Evolutionary conservation across 169 alveolate species (phyloP).

Genomic region (Babesia gibsoni): DNA sequence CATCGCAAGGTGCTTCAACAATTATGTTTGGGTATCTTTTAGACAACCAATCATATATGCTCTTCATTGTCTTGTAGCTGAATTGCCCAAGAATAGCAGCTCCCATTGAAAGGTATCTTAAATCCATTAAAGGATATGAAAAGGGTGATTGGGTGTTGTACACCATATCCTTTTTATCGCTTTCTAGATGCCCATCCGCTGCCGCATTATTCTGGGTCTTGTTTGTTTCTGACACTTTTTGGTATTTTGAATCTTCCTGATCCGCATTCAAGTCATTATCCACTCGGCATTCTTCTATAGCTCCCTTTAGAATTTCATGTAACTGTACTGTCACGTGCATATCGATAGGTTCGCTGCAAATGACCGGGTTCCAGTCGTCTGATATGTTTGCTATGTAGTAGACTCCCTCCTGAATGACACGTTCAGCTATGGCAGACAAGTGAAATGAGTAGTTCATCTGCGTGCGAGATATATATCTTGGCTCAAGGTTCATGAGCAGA

Average conservation of each 20-base stretch:
- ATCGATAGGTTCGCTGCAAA: conserved; percentile 21
- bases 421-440: conserved; percentile 33
- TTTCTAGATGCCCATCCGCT: no score
- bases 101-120: not conserved
- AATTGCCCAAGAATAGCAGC: not conserved
- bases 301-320: not conserved
- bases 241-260: not conserved
- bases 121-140: not conserved
- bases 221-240: not conserved
- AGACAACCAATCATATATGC: no score
- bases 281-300: not conserved
- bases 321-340: not conserved
- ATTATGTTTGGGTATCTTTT: no score
- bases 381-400: not conserved
- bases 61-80: not conserved
- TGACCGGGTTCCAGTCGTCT: conserved; percentile 8
- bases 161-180: no score
- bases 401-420: conserved; percentile 27
- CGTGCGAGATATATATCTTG: conserved; percentile 8
- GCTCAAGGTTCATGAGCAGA: conserved; percentile 17
- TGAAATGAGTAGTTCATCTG: conserved; percentile 33
- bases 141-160: no score
- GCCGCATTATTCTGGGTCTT: no score
- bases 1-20: no score
- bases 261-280: not conserved